phyloP scores from a whole-genome alignment of 225 moss, liverwort and hornwort genomes.

The Marchantia paleacea region DNA sequence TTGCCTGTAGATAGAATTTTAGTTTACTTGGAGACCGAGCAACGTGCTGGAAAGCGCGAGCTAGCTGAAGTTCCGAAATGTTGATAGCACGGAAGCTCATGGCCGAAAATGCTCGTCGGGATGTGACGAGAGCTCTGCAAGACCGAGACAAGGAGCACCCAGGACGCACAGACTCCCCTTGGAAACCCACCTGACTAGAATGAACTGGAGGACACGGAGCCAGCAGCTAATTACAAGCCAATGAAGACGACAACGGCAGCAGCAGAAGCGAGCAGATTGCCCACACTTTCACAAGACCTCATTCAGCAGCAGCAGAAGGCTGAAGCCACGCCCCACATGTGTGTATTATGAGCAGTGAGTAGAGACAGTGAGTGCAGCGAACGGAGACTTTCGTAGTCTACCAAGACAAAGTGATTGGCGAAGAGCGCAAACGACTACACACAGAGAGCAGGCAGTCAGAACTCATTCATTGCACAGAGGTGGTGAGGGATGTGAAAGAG shows the following conservation, averaged over 20 bases:
- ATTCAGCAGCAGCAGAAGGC: background rate
- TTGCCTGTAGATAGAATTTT: too few relatives aligned
- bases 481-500: slow-evolving; percentile 1
- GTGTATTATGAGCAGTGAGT: background rate
- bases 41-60: too few relatives aligned
- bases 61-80: too few relatives aligned
- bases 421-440: background rate
- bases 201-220: background rate
- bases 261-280: background rate
- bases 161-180: too few relatives aligned
- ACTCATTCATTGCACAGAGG: background rate
- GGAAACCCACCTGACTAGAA: background rate
- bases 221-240: background rate
- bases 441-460: background rate
- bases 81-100: too few relatives aligned
- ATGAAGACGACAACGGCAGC: background rate
- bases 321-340: background rate
- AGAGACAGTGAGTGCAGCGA: background rate
- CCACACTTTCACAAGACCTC: background rate
- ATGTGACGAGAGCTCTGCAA: too few relatives aligned
- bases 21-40: too few relatives aligned
- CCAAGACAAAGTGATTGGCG: background rate
- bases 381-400: background rate
- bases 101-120: too few relatives aligned
- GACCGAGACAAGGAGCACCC: too few relatives aligned